Conservation (phyloP, 2,329 filamentous ascomycete species). For the Penicillium sumatraense region DNA sequence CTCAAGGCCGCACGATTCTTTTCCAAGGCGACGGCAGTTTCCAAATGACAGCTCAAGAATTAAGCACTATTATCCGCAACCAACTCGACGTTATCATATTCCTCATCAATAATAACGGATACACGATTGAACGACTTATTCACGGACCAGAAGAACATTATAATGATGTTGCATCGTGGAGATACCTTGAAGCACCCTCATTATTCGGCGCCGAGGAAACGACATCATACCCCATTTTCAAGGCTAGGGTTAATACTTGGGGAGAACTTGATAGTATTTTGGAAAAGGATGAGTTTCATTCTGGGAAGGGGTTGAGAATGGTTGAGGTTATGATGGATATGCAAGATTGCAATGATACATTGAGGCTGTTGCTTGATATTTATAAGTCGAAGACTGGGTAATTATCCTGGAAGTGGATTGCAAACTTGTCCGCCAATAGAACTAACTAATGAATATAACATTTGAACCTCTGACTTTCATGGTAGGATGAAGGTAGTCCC, state of each 20-base stretch:
- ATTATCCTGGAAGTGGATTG: conserved; percentile 36
- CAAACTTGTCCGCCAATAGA: too few species aligned
- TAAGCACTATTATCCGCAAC: conserved; percentile 80
- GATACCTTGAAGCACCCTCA: not conserved
- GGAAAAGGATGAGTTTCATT: not conserved
- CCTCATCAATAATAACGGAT: conserved; percentile 81
- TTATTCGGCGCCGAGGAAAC: not conserved
- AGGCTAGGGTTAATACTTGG: not conserved
- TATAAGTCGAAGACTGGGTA: not conserved
- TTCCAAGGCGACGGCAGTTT: conserved; percentile 86
- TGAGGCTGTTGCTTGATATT: conserved; percentile 3
- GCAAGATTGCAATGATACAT: conserved; percentile 2
- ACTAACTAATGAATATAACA: too few species aligned
- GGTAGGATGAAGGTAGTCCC: too few species aligned
- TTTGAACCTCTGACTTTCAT: too few species aligned
- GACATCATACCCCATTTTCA: not conserved
- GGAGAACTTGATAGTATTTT: not conserved
- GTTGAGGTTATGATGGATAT: not conserved
- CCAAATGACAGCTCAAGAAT: conserved; percentile 80
- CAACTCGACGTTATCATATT: conserved; percentile 77
- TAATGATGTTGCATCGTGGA: conserved; percentile 66
- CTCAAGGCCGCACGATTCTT: conserved; percentile 65
- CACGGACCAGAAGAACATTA: conserved; percentile 76
- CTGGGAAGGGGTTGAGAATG: conserved; percentile 1
- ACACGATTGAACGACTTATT: conserved; percentile 74